Conservation (phyloP, 2,329 filamentous ascomycete species). For the Verticillium isaacii region DNA sequence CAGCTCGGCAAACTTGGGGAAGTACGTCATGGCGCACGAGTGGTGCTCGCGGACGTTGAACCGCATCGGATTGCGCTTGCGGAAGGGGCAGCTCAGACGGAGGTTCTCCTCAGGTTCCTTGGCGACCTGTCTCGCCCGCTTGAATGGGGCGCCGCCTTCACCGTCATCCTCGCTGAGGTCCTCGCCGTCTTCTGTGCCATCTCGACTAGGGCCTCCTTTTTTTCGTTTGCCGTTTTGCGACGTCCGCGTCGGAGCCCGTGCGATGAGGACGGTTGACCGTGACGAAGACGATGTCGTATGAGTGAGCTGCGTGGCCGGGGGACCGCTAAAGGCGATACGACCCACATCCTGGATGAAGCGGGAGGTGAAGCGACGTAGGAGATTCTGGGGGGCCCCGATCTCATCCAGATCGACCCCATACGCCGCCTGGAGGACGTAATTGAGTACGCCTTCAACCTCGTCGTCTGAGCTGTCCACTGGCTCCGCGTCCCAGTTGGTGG, state of each 20-base stretch:
- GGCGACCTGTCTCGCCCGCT: slow-evolving; percentile 24
- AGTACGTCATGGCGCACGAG: slow-evolving; percentile 37
- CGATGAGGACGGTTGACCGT: slow-evolving; percentile 14
- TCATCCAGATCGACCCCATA: slow-evolving; percentile 32
- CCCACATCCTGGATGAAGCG: slow-evolving; percentile 28
- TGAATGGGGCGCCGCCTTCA: slow-evolving; percentile 22
- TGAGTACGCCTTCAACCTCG: slow-evolving; percentile 28
- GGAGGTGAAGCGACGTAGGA: slow-evolving; percentile 23
- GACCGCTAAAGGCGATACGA: slow-evolving; percentile 20
- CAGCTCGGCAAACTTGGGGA: slow-evolving; percentile 34
- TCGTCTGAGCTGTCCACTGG: slow-evolving; percentile 24
- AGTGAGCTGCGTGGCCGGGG: slow-evolving; percentile 21
- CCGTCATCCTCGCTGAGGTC: slow-evolving; percentile 25
- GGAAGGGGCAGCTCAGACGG: slow-evolving; percentile 36
- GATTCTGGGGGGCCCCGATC: slow-evolving; percentile 18
- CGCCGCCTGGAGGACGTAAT: slow-evolving; percentile 29
- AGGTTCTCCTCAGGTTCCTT: slow-evolving; percentile 30
- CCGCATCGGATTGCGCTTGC: slow-evolving; percentile 37
- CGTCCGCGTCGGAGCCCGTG: not conserved
- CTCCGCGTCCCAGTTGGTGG: slow-evolving; percentile 15
- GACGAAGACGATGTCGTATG: slow-evolving; percentile 25
- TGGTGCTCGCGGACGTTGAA: slow-evolving; percentile 42
- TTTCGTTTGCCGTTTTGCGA: slow-evolving; percentile 26
- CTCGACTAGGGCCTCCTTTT: slow-evolving; percentile 18
- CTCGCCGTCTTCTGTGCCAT: slow-evolving; percentile 25